Percentiles rank a stretch among this genome's conserved stretches.
These are phyloP conservation scores for Odonthalia washingtoniensis DNA, from an alignment of 31 red algal species.

Conservation along the genomic window DNA sequence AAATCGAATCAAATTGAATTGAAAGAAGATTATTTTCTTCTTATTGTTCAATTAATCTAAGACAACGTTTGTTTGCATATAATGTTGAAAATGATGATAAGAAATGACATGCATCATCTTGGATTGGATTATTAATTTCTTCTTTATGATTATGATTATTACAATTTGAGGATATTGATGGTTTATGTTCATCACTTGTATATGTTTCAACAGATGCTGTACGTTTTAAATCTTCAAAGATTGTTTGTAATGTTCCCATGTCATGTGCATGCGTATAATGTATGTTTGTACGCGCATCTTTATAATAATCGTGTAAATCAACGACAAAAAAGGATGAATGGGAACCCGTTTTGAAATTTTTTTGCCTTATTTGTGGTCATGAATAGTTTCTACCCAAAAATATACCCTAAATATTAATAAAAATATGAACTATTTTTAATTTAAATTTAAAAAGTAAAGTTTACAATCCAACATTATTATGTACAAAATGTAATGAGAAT, in stretches of 20 bases:
- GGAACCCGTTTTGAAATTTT: too few relatives aligned
- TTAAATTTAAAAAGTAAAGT: too few relatives aligned
- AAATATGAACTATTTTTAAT: too few relatives aligned
- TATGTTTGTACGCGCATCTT: constrained; percentile 34
- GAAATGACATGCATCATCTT: neutral
- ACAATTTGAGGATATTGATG: too few relatives aligned
- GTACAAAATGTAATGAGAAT: too few relatives aligned
- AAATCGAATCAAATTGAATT: constrained; percentile 50
- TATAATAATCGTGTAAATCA: constrained; percentile 54
- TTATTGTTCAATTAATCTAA: constrained; percentile 29
- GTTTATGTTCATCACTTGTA: neutral
- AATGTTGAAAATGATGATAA: neutral
- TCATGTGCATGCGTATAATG: constrained; percentile 46
- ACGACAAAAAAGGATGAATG: constrained; percentile 50
- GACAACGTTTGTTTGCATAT: constrained; percentile 43
- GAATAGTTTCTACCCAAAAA: too few relatives aligned
- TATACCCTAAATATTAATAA: too few relatives aligned
- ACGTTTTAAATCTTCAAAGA: constrained; percentile 45
- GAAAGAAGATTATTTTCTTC: constrained; percentile 10
- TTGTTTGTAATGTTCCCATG: constrained; percentile 35
- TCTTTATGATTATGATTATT: too few relatives aligned
- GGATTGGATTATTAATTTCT: neutral
- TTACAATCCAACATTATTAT: too few relatives aligned
- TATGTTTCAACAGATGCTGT: constrained; percentile 5
- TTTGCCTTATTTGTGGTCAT: too few relatives aligned